Percentiles rank a stretch among this genome's conserved stretches.
These are phyloP conservation scores for Thermothelomyces thermophilus DNA, from an alignment of 2,329 filamentous ascomycete species.

Conservation along the genomic window DNA sequence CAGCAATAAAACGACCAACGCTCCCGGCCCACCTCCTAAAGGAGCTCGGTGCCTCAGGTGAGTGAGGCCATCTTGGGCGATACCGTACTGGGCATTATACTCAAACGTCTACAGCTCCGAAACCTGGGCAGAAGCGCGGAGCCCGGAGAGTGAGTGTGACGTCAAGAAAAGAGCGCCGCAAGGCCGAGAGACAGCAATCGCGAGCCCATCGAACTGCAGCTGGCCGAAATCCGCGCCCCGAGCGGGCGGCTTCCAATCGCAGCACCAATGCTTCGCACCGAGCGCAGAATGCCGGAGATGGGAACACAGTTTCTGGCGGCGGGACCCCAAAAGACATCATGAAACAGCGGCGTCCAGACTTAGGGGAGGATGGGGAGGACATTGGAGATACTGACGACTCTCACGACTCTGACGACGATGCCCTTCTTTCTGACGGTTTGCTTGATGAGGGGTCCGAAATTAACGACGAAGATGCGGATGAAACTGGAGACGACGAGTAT, in stretches of 20 bases:
- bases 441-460: slow-evolving; percentile 20
- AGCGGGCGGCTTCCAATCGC: slow-evolving; percentile 6
- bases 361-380: slow-evolving; percentile 11
- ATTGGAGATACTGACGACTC: slow-evolving; percentile 6
- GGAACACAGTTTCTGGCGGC: not conserved
- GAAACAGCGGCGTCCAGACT: slow-evolving; percentile 14
- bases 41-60: slow-evolving; percentile 33
- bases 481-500: slow-evolving; percentile 28
- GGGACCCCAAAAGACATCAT: slow-evolving; percentile 8
- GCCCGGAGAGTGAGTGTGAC: slow-evolving; percentile 10
- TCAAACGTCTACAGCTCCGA: slow-evolving; percentile 29
- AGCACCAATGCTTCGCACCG: not conserved
- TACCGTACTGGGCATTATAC: slow-evolving; percentile 13
- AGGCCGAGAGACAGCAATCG: slow-evolving; percentile 57
- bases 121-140: slow-evolving; percentile 9
- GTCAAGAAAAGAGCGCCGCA: slow-evolving; percentile 59
- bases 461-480: slow-evolving; percentile 28
- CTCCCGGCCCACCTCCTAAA: slow-evolving; percentile 40
- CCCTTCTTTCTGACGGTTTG: slow-evolving; percentile 10
- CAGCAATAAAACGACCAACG: slow-evolving; percentile 32
- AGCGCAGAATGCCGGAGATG: not conserved
- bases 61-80: not conserved
- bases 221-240: slow-evolving; percentile 11
- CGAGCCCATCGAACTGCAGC: slow-evolving; percentile 38
- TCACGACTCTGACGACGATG: slow-evolving; percentile 9